These are phyloP conservation scores for Phytopythium oedochilum DNA, from an alignment of 352 stramenopile species.

Conservation along the genomic window DNA sequence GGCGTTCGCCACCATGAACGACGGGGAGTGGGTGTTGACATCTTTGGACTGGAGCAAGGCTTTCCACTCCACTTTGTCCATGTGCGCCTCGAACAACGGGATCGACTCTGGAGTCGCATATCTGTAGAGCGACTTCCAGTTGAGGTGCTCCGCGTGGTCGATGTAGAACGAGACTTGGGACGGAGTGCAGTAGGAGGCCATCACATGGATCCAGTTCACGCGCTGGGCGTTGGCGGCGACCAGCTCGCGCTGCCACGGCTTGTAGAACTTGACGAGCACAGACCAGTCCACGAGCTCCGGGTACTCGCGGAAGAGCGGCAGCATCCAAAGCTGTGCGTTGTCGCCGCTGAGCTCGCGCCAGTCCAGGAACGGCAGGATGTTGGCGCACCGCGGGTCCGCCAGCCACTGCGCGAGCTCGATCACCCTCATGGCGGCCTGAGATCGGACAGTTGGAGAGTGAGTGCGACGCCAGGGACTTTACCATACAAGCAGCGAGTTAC, in stretches of 20 bases:
- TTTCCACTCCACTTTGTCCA: not conserved
- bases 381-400: not conserved
- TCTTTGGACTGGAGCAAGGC: not conserved
- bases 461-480: too few species aligned
- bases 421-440: too few species aligned
- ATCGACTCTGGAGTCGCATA: not conserved
- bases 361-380: slow-evolving; percentile 1
- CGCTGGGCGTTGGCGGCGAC: not conserved
- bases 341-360: not conserved
- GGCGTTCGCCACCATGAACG: not conserved
- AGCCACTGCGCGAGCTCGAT: not conserved
- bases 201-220: not conserved
- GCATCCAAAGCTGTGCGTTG: not conserved
- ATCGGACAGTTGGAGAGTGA: too few species aligned
- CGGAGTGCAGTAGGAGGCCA: too few species aligned
- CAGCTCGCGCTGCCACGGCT: not conserved
- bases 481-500: too few species aligned
- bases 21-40: not conserved
- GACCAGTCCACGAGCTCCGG: not conserved
- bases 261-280: not conserved
- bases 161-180: not conserved
- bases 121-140: not conserved
- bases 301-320: not conserved
- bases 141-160: not conserved
- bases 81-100: not conserved